Base-by-base conservation (phyloP, 495 filamentous ascomycete species). In the Tuber brumale region DNA sequence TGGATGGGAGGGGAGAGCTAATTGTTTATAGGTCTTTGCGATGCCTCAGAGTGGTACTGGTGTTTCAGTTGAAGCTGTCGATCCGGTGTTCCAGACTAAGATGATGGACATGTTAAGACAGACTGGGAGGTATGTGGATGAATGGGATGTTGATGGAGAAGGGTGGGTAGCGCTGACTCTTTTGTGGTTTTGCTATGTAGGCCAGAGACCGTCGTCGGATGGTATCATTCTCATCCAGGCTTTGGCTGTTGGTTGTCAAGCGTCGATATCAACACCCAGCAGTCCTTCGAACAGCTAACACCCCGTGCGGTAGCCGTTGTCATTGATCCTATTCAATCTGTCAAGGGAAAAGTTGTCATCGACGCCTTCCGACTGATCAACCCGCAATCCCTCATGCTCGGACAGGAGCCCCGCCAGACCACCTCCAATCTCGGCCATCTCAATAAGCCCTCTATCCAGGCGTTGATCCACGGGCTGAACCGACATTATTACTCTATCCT, bases 91-190 rank as follows among this genome's bases (percentile, higher is more conserved):
- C 84, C 95, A 99, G 86, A 96, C 92, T 79, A 98, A 97, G 87
- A 99, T 99, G 95, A 98, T 99, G 96, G 95, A 99, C 84, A 97
- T 98, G 94, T 87, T 99, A 79, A 88, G 92, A 81, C 95, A 99
- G 87, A 99, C 95, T 23, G 95, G 95, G 85, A 89, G 94, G 94
- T 97, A 88, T 76, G 91, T 74, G 3, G 23, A 72, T 82, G 42
- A 70, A 31, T 73, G 39, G 43, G 35, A 75, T 41, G 35, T 51
- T 61, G 61, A 35, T 69, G 70, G 39, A 42, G 57, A n/a, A 18
- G 6, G 72, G 35, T 71, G 48, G 45, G 57, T 45, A 39, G 43
- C 46, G 43, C 70, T 70, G 43, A 74, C 42, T 51, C 77, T 82
- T 74, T 81, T 72, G 51, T 77, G 75, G 44, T 14, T 35, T 42